Conservation (phyloP, 2,329 filamentous ascomycete genomes). For the Blumeria hordei region DNA sequence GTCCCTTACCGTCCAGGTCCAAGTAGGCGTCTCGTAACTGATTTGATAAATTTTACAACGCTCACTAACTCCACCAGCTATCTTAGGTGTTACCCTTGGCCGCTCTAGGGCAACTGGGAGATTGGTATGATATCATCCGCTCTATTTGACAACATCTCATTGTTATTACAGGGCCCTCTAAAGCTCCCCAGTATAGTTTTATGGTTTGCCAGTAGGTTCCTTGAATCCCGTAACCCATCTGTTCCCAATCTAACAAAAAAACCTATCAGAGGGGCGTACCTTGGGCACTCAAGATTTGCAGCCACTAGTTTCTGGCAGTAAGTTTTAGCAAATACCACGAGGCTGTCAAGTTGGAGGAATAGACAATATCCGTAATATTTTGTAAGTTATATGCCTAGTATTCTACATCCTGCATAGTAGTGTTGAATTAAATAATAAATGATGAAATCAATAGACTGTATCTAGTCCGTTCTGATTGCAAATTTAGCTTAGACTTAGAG, state of each 20-base stretch:
- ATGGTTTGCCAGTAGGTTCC: conserved; percentile 9
- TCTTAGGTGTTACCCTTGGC: conserved; percentile 10
- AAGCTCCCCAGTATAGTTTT: conserved; percentile 10
- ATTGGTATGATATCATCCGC: neutral
- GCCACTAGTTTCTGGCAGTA: conserved; percentile 2
- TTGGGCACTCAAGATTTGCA: conserved; percentile 3
- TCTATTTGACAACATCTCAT: neutral
- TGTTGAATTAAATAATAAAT: too few species aligned
- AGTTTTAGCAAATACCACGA: neutral
- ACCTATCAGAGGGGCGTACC: conserved; percentile 4
- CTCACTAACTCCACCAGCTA: conserved; percentile 3
- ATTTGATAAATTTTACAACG: neutral
- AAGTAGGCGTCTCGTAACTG: conserved; percentile 3
- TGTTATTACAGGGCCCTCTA: conserved; percentile 4
- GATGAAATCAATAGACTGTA: too few species aligned
- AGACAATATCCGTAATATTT: too few species aligned
- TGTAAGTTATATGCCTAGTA: too few species aligned
- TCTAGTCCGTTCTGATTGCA: too few species aligned
- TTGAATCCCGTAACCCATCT: neutral
- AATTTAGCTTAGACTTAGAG: too few species aligned
- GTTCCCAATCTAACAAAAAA: neutral
- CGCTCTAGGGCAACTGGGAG: conserved; percentile 9
- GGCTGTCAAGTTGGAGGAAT: too few species aligned
- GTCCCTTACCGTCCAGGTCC: conserved; percentile 5
- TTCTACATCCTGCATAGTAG: too few species aligned